Evolutionary conservation across 495 filamentous ascomycete species (phyloP), one percentile per base, ranked within the genome.

Genomic region (Aspergillus diversus): DNA sequence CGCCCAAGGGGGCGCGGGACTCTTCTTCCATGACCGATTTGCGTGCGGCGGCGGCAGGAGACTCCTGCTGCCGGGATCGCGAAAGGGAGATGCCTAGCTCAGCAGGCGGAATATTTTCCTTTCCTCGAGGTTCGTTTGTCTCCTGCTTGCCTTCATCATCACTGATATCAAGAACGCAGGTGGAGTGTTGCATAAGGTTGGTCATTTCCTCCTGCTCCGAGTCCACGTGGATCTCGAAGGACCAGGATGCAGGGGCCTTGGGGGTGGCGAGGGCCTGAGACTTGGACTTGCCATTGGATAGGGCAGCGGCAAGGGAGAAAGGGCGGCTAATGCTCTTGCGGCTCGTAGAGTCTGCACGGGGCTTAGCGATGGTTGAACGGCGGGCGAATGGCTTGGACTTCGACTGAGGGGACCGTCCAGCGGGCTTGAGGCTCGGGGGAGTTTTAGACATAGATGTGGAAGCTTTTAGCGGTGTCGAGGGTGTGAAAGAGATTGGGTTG

Each of bases 211-310:
- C 91, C 66, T 96, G 90, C 34, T 86, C 84, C 0, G 91, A 91
- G 75, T 99, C 95, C 71, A 97, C 93, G 69, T 99, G 88, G 74
- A 99, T 98, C 47, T 92, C 88, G 73, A 98, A 98, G 78, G 89
- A 89, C 94, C 94, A 97, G 15, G 84, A 84, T 27, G 86, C 85
- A 31, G 83, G 86, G 49, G 78, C 72, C 55, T 83, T 81, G 12
- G 83, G 60, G 32, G 69, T 57, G 16, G 82, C 59, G 33, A 66
- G 55, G 17, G 69, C 35, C 31, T 80, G 51, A 57, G 52, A 77
- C 71, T 77, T 80, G 17, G 74, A 33, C 60, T 77, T 80, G 54
- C 69, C 57, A 54, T 71, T 68, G 7, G 75, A 69, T n/a, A 96
- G 83, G 12, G 91, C 91, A 17, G 90, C 87, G 65, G 92, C 89